Evolutionary conservation across 148 eudicot species (phyloP), one percentile per base, ranked within the genome.

Genomic region (Diospyros kaki): DNA sequence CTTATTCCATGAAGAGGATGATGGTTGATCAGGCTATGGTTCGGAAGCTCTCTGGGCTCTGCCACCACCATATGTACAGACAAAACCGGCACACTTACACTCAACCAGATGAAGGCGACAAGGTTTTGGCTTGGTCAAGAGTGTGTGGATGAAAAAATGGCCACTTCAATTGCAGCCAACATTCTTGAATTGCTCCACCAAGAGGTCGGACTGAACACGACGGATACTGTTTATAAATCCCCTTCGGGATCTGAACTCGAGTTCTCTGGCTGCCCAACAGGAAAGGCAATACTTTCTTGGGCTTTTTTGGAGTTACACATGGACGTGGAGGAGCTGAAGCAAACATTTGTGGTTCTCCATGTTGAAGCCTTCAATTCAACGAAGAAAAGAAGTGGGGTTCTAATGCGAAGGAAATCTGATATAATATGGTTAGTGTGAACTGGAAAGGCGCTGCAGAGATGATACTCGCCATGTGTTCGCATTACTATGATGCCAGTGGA

Each of bases 211-310:
- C n/a, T 68, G 43, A 68, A 68, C 58, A 68, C 72, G 2, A 68
- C 72, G 10, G 72, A 15, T 18, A 18, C 3, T 10, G 58, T 68
- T 8, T 68, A 51, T 50, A 66, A 46, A 54, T 28, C 58, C 9
- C 9, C 15, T 18, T 52, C 58, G 13, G 72, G 58, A n/a, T 18
- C 44, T 4, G 78, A 68, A 53, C 59, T n/a, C 2, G 73, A 76
- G 58, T 76, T 76, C 45, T 68, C 78, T 0, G 78, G 78, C 18
- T 68, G 78, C 48, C 78, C 78, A 38, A 76, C 78, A 0, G 78
- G 68, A n/a, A 76, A 76, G 17, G 78, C 78, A 12, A 68, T 76
- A 56, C 78, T 76, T 2, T 76, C 78, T 6, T 76, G 78, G 78
- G 78, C 66, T 10, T 48, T 68, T 39, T 18, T 46, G 13, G 78